These are phyloP conservation scores for Austropuccinia psidii DNA, from an alignment of 1,284 basidiomycete species.

Conservation along the genomic window DNA sequence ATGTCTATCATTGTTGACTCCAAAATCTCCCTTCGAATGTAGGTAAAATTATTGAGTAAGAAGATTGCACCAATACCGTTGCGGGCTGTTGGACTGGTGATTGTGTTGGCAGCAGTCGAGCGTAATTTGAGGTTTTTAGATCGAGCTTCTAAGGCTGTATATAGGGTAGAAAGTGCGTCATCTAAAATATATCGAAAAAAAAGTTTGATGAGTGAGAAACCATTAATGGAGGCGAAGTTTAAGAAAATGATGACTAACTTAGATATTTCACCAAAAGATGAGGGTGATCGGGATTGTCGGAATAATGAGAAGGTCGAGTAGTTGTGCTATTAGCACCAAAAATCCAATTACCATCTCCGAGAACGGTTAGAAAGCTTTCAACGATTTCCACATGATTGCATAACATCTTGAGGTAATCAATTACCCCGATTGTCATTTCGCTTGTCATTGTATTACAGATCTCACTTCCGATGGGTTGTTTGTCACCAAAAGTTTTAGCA, in stretches of 20 bases:
- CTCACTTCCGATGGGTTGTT: constrained; percentile 39
- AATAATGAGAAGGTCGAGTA: neutral
- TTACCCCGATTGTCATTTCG: constrained; percentile 41
- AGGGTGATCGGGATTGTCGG: constrained; percentile 37
- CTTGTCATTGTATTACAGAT: constrained; percentile 39
- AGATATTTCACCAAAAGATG: constrained; percentile 39
- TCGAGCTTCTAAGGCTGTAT: constrained; percentile 23
- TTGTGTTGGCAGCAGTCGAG: neutral
- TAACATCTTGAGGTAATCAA: constrained; percentile 44
- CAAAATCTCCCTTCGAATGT: constrained; percentile 42
- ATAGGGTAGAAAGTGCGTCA: constrained; percentile 25
- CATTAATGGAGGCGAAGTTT: no score
- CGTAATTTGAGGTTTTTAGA: constrained; percentile 29
- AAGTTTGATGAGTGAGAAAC: no score
- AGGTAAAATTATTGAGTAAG: constrained; percentile 45
- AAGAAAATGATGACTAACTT: constrained; percentile 22
- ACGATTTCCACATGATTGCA: constrained; percentile 43
- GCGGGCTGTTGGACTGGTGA: constrained; percentile 27
- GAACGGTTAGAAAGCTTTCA: constrained; percentile 42
- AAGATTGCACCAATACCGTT: constrained; percentile 42
- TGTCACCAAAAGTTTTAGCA: constrained; percentile 41
- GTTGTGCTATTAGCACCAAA: constrained; percentile 32
- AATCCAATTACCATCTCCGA: constrained; percentile 47
- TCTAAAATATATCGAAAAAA: neutral
- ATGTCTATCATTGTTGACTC: constrained; percentile 42